phyloP scores from a whole-genome alignment of 768 basidiomycete species.

The Hydnum rufescens region DNA sequence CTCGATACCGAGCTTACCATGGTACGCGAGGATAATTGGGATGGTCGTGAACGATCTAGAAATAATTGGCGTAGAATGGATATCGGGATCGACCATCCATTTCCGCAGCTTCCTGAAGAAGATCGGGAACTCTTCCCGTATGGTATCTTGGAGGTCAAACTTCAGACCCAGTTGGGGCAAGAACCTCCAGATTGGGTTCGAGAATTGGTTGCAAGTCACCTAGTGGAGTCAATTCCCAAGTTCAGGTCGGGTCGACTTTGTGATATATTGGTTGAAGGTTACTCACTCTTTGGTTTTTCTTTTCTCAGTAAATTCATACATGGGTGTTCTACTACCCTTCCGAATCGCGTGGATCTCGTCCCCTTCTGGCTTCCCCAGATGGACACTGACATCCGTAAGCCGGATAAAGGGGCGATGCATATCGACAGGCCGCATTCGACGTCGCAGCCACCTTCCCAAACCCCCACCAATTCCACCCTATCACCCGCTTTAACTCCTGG shows the following conservation, averaged over 20 bases:
- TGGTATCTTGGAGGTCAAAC: slow-evolving; percentile 90
- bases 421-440: slow-evolving; percentile 54
- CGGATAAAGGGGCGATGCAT: slow-evolving; percentile 52
- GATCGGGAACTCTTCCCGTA: slow-evolving; percentile 95
- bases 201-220: slow-evolving; percentile 84
- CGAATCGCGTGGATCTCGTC: slow-evolving; percentile 82
- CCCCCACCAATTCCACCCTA: slow-evolving; percentile 12
- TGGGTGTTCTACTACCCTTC: slow-evolving; percentile 83
- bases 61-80: slow-evolving; percentile 91
- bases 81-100: slow-evolving; percentile 83
- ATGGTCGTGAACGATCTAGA: slow-evolving; percentile 51
- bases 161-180: slow-evolving; percentile 91
- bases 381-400: slow-evolving; percentile 91
- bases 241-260: slow-evolving; percentile 44
- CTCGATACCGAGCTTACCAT: slow-evolving; percentile 92
- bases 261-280: not conserved
- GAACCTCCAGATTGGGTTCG: slow-evolving; percentile 92
- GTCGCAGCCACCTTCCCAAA: slow-evolving; percentile 22
- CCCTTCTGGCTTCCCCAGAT: slow-evolving; percentile 99
- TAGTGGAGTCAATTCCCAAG: slow-evolving; percentile 96
- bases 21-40: slow-evolving; percentile 94
- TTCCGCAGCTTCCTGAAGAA: slow-evolving; percentile 46
- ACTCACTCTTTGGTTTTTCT: not conserved
- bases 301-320: slow-evolving; percentile 72
- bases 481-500: slow-evolving; percentile 29